phyloP scores from a whole-genome alignment of 805 yeast genomes.

The Teunomyces gatunensis region DNA sequence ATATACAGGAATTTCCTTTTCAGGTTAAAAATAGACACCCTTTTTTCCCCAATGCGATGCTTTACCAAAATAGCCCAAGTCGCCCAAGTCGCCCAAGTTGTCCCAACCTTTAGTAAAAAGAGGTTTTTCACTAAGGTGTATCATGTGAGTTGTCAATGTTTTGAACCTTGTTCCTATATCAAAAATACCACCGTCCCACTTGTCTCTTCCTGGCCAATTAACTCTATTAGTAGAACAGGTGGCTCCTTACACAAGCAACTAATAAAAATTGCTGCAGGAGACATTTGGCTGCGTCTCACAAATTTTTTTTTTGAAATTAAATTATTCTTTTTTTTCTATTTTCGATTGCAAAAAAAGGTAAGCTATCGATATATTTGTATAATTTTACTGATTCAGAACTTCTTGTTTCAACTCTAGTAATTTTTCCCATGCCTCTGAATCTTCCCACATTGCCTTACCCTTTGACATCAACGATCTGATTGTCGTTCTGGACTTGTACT shows the following conservation, averaged over 20 bases:
- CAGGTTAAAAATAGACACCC: constrained; percentile 2
- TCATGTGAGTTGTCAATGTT: background rate
- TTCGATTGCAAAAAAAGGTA: constrained; percentile 10
- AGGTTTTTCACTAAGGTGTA: too few relatives aligned
- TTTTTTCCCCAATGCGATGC: background rate
- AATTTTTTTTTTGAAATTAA: background rate
- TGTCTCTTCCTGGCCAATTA: background rate
- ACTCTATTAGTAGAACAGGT: too few relatives aligned
- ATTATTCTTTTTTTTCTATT: constrained; percentile 4
- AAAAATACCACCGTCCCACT: background rate
- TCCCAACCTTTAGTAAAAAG: background rate
- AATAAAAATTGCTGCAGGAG: too few relatives aligned
- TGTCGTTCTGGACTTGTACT: constrained; percentile 71
- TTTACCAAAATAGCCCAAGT: background rate
- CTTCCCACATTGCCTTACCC: constrained; percentile 80
- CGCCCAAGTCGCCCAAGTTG: background rate
- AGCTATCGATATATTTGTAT: constrained; percentile 10
- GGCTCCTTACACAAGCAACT: too few relatives aligned
- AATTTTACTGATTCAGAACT: constrained; percentile 23
- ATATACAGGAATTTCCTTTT: background rate
- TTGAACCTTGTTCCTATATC: too few relatives aligned
- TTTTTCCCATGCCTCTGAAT: constrained; percentile 70
- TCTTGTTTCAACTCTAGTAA: constrained; percentile 53
- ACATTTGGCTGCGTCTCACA: background rate
- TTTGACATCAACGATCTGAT: constrained; percentile 74